These are phyloP conservation scores for Sequoia sempervirens DNA, from an alignment of 75 land plant genomes.

Conservation along the genomic window DNA sequence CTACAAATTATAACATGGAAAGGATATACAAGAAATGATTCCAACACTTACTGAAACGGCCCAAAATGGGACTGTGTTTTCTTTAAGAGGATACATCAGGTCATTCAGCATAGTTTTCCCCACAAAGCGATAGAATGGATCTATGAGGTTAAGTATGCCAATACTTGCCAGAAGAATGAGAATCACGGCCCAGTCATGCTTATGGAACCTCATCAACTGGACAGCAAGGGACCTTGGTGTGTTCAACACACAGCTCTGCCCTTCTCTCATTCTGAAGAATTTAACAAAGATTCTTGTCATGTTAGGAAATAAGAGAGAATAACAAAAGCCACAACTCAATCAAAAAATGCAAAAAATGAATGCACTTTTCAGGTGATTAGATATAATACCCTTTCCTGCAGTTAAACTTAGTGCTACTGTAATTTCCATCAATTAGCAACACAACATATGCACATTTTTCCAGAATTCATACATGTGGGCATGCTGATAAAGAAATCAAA, in stretches of 20 bases:
- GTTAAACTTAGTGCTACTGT: not conserved
- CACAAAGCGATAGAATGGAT: conserved; percentile 75
- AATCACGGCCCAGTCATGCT: conserved; percentile 67
- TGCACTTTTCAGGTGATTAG: not conserved
- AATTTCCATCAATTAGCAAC: not conserved
- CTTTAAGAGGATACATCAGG: conserved; percentile 53
- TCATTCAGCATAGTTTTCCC: conserved; percentile 58
- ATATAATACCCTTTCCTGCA: not conserved
- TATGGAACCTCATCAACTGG: conserved; percentile 25
- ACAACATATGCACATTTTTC: not conserved
- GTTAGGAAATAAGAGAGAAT: not conserved
- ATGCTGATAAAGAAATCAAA: not conserved
- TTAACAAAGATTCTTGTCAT: not conserved
- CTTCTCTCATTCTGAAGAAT: not conserved
- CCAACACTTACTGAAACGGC: conserved; percentile 54
- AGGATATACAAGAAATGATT: not conserved
- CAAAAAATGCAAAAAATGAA: not conserved
- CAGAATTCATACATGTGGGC: not conserved
- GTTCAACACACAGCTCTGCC: not conserved
- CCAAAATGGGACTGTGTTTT: conserved; percentile 65
- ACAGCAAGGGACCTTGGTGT: not conserved
- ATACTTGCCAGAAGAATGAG: conserved; percentile 43
- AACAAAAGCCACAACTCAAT: not conserved
- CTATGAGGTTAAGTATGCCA: conserved; percentile 41
- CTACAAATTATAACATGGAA: not conserved